A percentile compares a stretch with the other conserved stretches of the same genome.
These are phyloP conservation scores for Phytopythium cucurbitacearum DNA, from an alignment of 352 stramenopile species.

Conservation along the genomic window DNA sequence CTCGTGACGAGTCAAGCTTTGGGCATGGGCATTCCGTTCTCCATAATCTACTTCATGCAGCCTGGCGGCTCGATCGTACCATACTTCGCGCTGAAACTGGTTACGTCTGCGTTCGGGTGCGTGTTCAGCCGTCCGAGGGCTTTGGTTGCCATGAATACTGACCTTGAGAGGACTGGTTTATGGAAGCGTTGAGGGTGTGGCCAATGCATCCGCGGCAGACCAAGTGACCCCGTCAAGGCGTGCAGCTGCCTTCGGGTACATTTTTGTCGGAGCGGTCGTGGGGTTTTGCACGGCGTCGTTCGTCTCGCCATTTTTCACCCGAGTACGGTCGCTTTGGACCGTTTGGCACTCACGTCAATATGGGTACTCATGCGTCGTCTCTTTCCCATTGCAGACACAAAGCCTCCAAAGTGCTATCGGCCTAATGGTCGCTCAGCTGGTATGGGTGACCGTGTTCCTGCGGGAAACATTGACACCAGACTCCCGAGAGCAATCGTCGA, in stretches of 20 bases:
- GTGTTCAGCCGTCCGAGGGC: not conserved
- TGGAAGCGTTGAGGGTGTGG: slow-evolving; percentile 41
- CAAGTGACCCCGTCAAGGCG: slow-evolving; percentile 45
- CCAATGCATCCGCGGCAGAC: slow-evolving; percentile 55
- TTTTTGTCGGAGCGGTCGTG: slow-evolving; percentile 47
- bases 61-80: slow-evolving; percentile 30
- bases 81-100: slow-evolving; percentile 39
- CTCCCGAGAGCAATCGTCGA: slow-evolving; percentile 6
- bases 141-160: not conserved
- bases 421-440: slow-evolving; percentile 41
- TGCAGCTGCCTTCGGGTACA: slow-evolving; percentile 47
- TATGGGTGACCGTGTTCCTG: slow-evolving; percentile 53
- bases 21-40: slow-evolving; percentile 31
- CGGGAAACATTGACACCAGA: slow-evolving; percentile 44
- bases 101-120: slow-evolving; percentile 38
- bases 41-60: slow-evolving; percentile 43
- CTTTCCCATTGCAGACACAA: slow-evolving; percentile 24
- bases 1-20: slow-evolving; percentile 49
- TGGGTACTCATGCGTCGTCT: not conserved
- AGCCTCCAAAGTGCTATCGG: slow-evolving; percentile 33
- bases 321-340: slow-evolving; percentile 18
- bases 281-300: slow-evolving; percentile 49
- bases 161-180: not conserved
- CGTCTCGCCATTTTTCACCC: slow-evolving; percentile 40
- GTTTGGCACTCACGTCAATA: not conserved